A percentile compares a stretch with the other conserved stretches of the same genome.
These are phyloP conservation scores for Aspergillus novoparasiticus DNA, from an alignment of 2,329 filamentous ascomycete genomes.

Conservation along the genomic window DNA sequence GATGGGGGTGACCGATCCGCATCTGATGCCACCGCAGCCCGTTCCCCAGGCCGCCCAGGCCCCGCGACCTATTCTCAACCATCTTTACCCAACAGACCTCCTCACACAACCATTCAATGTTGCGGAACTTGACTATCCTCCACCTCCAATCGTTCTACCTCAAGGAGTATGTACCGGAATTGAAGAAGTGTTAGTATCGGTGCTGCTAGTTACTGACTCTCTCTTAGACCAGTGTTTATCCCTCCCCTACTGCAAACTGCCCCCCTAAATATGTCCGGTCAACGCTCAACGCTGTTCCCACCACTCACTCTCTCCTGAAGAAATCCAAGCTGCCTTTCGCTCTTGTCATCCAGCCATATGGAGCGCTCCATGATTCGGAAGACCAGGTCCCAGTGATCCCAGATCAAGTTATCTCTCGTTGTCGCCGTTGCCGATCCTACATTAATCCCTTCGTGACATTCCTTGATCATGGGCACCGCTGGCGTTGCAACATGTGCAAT, in stretches of 20 bases:
- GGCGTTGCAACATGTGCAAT: conserved; percentile 99
- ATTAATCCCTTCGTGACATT: conserved; percentile 98
- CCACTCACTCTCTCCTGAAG: conserved; percentile 88
- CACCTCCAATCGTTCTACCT: conserved; percentile 86
- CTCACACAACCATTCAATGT: conserved; percentile 93
- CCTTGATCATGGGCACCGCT: conserved; percentile 93
- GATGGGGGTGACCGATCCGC: conserved; percentile 68
- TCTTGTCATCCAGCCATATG: conserved; percentile 94
- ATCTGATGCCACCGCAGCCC: conserved; percentile 46
- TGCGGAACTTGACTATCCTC: conserved; percentile 85
- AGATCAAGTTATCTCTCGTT: conserved; percentile 96
- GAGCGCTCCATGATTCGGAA: conserved; percentile 86
- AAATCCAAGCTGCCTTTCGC: conserved; percentile 96
- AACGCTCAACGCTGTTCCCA: conserved; percentile 90
- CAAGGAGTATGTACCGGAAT: conserved; percentile 71
- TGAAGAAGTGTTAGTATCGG: conserved; percentile 24
- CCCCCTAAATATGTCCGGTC: conserved; percentile 92
- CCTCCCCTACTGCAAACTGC: conserved; percentile 89
- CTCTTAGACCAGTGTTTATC: conserved; percentile 78
- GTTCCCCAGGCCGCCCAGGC: conserved; percentile 46
- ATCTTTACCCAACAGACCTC: conserved; percentile 88
- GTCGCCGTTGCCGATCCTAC: conserved; percentile 91
- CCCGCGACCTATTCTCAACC: conserved; percentile 67
- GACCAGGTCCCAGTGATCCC: conserved; percentile 89
- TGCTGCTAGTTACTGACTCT: conserved; percentile 40